Percentiles rank a stretch among this genome's conserved stretches.
Conservation (phyloP, 495 filamentous ascomycete species). For the Lasiosphaeriaceae sp. region DNA sequence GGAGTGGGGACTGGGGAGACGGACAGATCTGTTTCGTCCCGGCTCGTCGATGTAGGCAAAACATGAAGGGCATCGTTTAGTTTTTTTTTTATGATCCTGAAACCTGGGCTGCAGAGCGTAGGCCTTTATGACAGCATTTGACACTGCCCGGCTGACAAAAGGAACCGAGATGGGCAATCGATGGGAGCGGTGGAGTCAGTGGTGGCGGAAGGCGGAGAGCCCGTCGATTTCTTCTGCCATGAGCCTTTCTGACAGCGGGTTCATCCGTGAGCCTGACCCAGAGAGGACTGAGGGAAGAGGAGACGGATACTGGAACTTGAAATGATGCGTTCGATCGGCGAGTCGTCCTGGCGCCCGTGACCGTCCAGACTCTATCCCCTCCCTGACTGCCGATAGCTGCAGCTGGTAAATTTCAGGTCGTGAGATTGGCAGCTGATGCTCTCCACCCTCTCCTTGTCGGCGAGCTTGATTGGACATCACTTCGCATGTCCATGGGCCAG, state of each 20-base stretch:
- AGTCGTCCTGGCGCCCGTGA: neutral
- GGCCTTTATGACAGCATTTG: too few relatives aligned
- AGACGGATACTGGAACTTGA: neutral
- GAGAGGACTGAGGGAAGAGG: neutral
- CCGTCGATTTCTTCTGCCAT: neutral
- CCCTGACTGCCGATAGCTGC: slow-evolving; percentile 5
- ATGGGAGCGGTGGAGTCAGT: neutral
- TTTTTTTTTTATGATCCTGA: too few relatives aligned
- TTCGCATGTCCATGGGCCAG: neutral
- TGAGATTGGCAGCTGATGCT: neutral
- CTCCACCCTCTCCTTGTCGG: neutral
- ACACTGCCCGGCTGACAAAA: neutral
- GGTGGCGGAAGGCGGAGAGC: neutral
- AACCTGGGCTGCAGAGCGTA: too few relatives aligned
- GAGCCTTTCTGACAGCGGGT: slow-evolving; percentile 4
- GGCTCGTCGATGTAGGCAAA: neutral
- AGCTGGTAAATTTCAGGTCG: neutral
- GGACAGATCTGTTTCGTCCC: slow-evolving; percentile 1
- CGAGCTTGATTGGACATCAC: slow-evolving; percentile 1
- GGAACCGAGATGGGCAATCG: neutral
- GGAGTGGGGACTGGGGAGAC: neutral
- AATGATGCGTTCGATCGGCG: neutral
- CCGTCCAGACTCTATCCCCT: neutral
- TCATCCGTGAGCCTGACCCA: neutral
- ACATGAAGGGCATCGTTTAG: neutral